Evolutionary conservation across 768 basidiomycete genomes (phyloP).

Genomic region (Ramaria rubella): DNA sequence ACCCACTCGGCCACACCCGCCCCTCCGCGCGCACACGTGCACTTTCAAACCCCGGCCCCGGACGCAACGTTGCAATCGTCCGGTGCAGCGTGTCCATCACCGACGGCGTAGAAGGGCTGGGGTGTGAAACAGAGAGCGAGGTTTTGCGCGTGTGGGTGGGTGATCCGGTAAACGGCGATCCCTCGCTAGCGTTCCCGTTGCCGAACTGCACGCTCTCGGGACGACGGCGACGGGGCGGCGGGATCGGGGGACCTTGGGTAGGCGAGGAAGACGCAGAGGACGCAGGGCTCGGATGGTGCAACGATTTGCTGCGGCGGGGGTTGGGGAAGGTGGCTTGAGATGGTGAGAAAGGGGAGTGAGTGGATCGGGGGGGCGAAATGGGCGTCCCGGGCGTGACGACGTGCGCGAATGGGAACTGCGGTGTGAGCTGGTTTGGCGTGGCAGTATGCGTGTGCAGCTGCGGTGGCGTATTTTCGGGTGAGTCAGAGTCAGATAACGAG

Average conservation of each 20-base stretch:
- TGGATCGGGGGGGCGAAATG: constrained; percentile 15
- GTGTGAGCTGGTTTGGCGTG: constrained; percentile 25
- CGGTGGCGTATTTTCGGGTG: constrained; percentile 30
- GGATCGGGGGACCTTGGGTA: constrained; percentile 14
- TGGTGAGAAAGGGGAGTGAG: constrained; percentile 8
- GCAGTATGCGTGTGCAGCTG: constrained; percentile 30
- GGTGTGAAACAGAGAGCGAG: not conserved
- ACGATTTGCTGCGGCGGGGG: constrained; percentile 43
- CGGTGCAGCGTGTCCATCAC: constrained; percentile 1
- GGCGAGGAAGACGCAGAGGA: not conserved
- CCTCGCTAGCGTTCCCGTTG: not conserved
- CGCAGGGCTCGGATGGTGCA: constrained; percentile 33
- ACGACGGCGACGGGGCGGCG: constrained; percentile 38
- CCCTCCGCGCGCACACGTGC: constrained; percentile 3
- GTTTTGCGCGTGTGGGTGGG: not conserved
- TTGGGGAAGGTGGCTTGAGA: constrained; percentile 28
- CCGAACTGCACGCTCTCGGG: constrained; percentile 61
- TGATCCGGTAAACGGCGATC: not conserved
- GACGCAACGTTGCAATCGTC: constrained; percentile 2
- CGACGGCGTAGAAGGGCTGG: not conserved
- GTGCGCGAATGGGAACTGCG: constrained; percentile 11
- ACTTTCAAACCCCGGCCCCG: constrained; percentile 2
- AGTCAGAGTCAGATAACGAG: constrained; percentile 23
- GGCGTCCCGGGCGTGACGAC: constrained; percentile 8
- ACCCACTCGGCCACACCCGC: constrained; percentile 3